These are phyloP conservation scores for Hibiscus tridactylites DNA, from an alignment of 345 rosid species.

Conservation along the genomic window DNA sequence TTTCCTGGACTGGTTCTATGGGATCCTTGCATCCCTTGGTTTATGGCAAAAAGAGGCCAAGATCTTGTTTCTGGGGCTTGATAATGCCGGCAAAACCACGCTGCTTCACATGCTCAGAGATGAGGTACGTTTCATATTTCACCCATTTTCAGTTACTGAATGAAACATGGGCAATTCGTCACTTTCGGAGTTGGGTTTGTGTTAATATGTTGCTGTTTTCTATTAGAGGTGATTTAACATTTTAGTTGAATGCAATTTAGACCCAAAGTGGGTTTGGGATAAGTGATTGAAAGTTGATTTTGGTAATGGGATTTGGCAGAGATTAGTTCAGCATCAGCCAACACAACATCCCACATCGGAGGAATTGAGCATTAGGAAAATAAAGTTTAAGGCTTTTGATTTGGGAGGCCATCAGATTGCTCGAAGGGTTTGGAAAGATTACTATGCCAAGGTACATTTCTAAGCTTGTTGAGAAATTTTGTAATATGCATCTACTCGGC, in stretches of 20 bases:
- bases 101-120: conserved; percentile 82
- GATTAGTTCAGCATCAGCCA: conserved; percentile 80
- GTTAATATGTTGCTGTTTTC: not conserved
- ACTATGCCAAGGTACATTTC: conserved; percentile 57
- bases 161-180: no score
- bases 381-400: conserved; percentile 80
- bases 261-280: not conserved
- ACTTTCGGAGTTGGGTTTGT: not conserved
- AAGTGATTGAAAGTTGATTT: not conserved
- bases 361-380: conserved; percentile 75
- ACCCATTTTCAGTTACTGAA: not conserved
- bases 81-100: conserved; percentile 79
- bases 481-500: not conserved
- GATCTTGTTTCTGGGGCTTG: conserved; percentile 78
- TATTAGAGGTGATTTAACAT: not conserved
- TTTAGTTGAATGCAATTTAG: not conserved
- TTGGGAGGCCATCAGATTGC: conserved; percentile 90
- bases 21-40: conserved; percentile 61
- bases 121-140: conserved; percentile 30
- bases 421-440: conserved; percentile 80
- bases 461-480: no score
- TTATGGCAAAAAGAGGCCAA: conserved; percentile 76
- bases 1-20: conserved; percentile 73
- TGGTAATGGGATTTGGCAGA: conserved; percentile 23
- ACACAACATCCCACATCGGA: conserved; percentile 79